Evolutionary conservation across 257 asterid species (phyloP), one percentile per base, ranked within the genome.

Genomic region (Solanum commersonii): DNA sequence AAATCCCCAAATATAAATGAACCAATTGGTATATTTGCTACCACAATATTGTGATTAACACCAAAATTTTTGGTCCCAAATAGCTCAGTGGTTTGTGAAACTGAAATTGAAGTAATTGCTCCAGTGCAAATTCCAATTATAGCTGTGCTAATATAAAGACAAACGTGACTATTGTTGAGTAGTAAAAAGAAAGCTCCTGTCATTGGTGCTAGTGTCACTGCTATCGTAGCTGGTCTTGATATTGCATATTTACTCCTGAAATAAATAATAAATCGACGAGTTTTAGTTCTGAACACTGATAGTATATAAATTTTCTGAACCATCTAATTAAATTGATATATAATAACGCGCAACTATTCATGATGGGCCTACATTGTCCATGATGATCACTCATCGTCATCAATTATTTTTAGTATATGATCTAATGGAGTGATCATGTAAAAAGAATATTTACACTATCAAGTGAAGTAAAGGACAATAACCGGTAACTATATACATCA

Each of bases 111-210:
- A 9, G 95, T 91, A 8, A 96, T 96, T 4, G 98, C 96, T 10
- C 99, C 98, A 0, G 98, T 94, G 73, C 96, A 91, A 6, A 90
- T 85, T 22, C 99, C 98, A 20, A 96, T 93, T 23, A 93, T 84
- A 15, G 95, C 95, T 4, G 98, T 95, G 11, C 98, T 91, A 0
- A 91, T n/a, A 70, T 93, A 92, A 5, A 96, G 93, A 10, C 87
- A 89, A 1, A 88, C 6, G 65, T 87, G 89, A 11, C 87, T 63
- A 7, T 38, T 31, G 42, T 79, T 85, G 5, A 90, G 87, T 18
- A 96, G 93, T 31, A 96, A 84, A 89, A 95, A 93, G 88, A 95
- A 95, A 0, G 98, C 94, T 33, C 93, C 98, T 33, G 95, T 90
- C 95, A 96, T 93, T 13, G 99, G 99, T 10, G 81, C 86, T 95